Percentiles rank a stretch among this genome's conserved stretches.
phyloP scores from a whole-genome alignment of 2,329 filamentous ascomycete species.

The Exophiala bonariae region DNA sequence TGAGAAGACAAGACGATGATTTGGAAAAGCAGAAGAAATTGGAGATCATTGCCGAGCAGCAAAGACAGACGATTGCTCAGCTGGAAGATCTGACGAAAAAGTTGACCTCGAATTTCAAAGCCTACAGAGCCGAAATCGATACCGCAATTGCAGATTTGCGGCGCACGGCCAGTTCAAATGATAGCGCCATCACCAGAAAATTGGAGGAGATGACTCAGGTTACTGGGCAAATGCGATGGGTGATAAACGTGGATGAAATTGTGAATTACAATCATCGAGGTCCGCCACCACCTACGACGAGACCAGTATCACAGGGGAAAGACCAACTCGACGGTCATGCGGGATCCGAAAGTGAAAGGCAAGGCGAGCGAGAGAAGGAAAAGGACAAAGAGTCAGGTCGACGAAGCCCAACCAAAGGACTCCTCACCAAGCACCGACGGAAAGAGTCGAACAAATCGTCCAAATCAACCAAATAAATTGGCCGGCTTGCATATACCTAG shows the following conservation, averaged over 20 bases:
- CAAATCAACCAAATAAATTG: constrained; percentile 11
- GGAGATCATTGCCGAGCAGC: constrained; percentile 47
- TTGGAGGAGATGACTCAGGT: constrained; percentile 43
- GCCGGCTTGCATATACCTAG: too few species aligned
- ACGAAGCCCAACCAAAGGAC: constrained; percentile 16
- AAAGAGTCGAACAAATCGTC: constrained; percentile 24
- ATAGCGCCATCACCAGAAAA: constrained; percentile 35
- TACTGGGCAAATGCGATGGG: constrained; percentile 49
- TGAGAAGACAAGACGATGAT: constrained; percentile 37
- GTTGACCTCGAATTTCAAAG: constrained; percentile 39
- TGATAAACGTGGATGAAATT: constrained; percentile 43
- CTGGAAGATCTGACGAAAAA: constrained; percentile 42
- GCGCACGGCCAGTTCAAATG: constrained; percentile 26
- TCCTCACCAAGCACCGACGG: constrained; percentile 22
- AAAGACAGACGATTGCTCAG: constrained; percentile 43
- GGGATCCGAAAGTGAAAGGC: constrained; percentile 1
- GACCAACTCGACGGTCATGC: constrained; percentile 1
- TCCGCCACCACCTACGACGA: not conserved
- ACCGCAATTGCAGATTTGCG: constrained; percentile 35
- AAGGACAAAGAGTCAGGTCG: constrained; percentile 13
- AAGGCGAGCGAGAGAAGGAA: not conserved
- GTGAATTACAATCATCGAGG: constrained; percentile 24
- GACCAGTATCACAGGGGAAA: not conserved
- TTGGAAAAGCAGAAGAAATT: constrained; percentile 40
- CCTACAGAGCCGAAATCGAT: constrained; percentile 45